phyloP scores from a whole-genome alignment of 345 rosid species.

The Dimocarpus longan region DNA sequence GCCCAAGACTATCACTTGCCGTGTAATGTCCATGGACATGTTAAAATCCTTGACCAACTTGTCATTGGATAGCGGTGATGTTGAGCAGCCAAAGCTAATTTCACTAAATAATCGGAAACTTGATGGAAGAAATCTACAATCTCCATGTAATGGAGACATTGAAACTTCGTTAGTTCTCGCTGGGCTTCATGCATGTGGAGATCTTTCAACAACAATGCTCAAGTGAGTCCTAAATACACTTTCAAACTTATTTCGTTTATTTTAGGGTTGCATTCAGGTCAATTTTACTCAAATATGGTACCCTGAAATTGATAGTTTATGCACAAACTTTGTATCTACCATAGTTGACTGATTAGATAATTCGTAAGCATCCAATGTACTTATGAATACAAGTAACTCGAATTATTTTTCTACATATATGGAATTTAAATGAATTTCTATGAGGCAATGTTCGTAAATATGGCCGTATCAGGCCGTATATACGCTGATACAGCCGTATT shows the following conservation, averaged over 20 bases:
- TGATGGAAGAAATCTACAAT: constrained; percentile 26
- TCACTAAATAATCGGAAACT: constrained; percentile 22
- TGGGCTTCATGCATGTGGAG: constrained; percentile 98
- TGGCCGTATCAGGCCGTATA: too few relatives aligned
- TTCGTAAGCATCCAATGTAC: neutral
- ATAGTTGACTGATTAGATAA: neutral
- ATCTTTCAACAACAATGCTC: constrained; percentile 92
- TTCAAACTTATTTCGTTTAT: neutral
- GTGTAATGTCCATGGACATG: constrained; percentile 62
- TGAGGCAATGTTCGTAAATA: too few relatives aligned
- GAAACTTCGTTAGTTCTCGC: constrained; percentile 71
- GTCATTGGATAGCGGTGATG: constrained; percentile 34
- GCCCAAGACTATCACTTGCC: constrained; percentile 76
- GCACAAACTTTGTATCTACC: too few relatives aligned
- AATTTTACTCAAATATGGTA: neutral
- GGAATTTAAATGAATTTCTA: too few relatives aligned
- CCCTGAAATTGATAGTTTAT: neutral
- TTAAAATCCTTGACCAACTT: constrained; percentile 56
- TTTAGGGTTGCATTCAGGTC: neutral
- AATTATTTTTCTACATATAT: neutral
- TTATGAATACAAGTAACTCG: neutral
- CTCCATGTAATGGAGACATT: constrained; percentile 26
- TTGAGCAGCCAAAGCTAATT: constrained; percentile 29
- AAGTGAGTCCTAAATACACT: constrained; percentile 48
- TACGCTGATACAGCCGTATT: too few relatives aligned